Evolutionary conservation across 345 rosid species (phyloP), one percentile per base, ranked within the genome.

Genomic region (Isatis tinctoria): DNA sequence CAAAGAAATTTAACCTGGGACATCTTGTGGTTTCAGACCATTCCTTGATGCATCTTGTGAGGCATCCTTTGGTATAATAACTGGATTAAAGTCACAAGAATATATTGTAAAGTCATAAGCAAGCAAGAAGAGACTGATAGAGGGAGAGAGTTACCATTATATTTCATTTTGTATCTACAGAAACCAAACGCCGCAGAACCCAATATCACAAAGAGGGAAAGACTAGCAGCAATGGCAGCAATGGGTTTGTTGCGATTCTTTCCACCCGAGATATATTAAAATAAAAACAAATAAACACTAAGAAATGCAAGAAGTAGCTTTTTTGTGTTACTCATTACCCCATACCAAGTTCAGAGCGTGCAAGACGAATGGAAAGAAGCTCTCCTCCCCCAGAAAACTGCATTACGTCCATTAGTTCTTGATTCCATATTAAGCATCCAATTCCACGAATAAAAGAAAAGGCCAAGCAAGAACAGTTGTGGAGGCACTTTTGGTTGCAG

Each of bases 401-500:
- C 41, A 59, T 17, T 0, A 22, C 13, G 8, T 72, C 76, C 26
- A 77, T 35, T 8, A 77, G 36, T n/a, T 56, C 43, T 3, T 52
- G 30, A 4, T 6, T 61, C 80, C 76, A 70, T 12, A 57, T 1
- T 36, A 70, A 32, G 49, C 80, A 77, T 1, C 80, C 76, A 8
- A 58, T 75, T 8, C 67, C 69, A 35, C 7, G 2, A 2, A 60
- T 52, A 26, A 8, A 67, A 17, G 69, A 9, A 68, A 58, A 75
- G 26, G 80, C 80, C 18, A 28, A 26, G 28, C 77, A 77, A 14
- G 80, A 77, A 66, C 80, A 77, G 9, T 77, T 77, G 0, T 22
- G 41, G 18, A 72, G 60, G 61, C 80, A 77, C 10, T 0, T 60
- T 49, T 47, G 14, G 5, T 16, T 1, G 9, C 80, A 77, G 0